Conservation (phyloP, 2,329 filamentous ascomycete genomes). For the Cercospora zeina region DNA sequence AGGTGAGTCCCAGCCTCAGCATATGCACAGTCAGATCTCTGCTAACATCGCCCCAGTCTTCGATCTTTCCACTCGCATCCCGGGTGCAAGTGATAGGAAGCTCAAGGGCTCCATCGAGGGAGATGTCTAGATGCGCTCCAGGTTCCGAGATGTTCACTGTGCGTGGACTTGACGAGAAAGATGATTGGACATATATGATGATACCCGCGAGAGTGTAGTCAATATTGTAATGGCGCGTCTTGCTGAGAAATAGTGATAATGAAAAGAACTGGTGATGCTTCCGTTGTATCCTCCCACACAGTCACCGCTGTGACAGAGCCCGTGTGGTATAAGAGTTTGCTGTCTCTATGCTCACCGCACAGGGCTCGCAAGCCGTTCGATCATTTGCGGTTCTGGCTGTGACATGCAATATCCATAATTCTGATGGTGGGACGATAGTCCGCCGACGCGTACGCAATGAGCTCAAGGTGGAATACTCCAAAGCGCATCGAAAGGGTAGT, state of each 20-base stretch:
- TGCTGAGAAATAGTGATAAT: neutral
- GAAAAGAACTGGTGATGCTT: neutral
- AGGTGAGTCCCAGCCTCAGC: neutral
- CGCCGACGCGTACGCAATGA: neutral
- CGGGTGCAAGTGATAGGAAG: neutral
- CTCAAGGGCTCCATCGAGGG: neutral
- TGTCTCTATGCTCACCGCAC: no score
- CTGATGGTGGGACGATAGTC: no score
- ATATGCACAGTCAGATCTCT: neutral
- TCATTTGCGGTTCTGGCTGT: no score
- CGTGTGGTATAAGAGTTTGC: neutral
- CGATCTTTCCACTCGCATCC: neutral
- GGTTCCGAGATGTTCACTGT: neutral
- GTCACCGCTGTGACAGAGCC: neutral
- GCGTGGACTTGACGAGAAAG: neutral
- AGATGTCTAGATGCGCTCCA: neutral
- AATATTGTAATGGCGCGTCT: neutral
- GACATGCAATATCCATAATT: no score
- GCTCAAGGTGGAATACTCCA: conserved; percentile 24
- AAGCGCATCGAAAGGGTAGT: conserved; percentile 20
- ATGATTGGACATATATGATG: neutral
- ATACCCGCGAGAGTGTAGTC: neutral
- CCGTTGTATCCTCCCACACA: neutral
- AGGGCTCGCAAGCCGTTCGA: no score
- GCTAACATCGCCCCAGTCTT: neutral